Percentiles rank a stretch among this genome's conserved stretches.
Evolutionary conservation across 345 rosid genomes (phyloP).

Genomic region (Linum usitatissimum): DNA sequence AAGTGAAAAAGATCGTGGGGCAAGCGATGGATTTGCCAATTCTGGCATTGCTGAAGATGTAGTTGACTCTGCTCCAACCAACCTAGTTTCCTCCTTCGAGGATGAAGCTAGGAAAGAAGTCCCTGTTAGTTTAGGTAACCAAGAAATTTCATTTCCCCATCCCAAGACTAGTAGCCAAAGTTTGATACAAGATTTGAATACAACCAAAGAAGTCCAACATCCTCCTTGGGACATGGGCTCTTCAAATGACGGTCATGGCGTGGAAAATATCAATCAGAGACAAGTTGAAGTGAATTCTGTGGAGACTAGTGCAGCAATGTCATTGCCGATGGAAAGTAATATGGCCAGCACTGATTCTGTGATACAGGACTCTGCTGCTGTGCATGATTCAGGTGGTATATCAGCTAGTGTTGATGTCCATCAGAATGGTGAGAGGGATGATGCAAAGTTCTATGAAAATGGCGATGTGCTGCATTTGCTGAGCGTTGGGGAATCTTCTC

Average conservation of each 20-base stretch:
- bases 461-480: slow-evolving; percentile 21
- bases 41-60: slow-evolving; percentile 13
- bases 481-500: slow-evolving; percentile 25
- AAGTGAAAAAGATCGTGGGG: slow-evolving; percentile 16
- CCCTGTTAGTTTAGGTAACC: slow-evolving; percentile 16
- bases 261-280: slow-evolving; percentile 26
- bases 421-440: slow-evolving; percentile 15
- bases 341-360: slow-evolving; percentile 16
- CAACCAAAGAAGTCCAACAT: slow-evolving; percentile 13
- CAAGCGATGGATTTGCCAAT: slow-evolving; percentile 15
- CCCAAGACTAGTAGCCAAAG: slow-evolving; percentile 16
- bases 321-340: slow-evolving; percentile 20
- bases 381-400: slow-evolving; percentile 24
- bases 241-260: slow-evolving; percentile 22
- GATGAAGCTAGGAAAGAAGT: slow-evolving; percentile 17
- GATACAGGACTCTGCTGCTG: slow-evolving; percentile 23
- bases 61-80: slow-evolving; percentile 20
- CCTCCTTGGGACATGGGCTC: slow-evolving; percentile 25
- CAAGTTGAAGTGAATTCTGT: slow-evolving; percentile 24
- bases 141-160: slow-evolving; percentile 17
- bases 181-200: slow-evolving; percentile 26
- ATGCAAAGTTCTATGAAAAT: slow-evolving; percentile 13
- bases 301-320: slow-evolving; percentile 16
- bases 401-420: slow-evolving; percentile 21
- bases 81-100: slow-evolving; percentile 21